A percentile compares a stretch with the other conserved stretches of the same genome.
Conservation (phyloP, 352 stramenopile genomes). For the Phytophthora sp. region DNA sequence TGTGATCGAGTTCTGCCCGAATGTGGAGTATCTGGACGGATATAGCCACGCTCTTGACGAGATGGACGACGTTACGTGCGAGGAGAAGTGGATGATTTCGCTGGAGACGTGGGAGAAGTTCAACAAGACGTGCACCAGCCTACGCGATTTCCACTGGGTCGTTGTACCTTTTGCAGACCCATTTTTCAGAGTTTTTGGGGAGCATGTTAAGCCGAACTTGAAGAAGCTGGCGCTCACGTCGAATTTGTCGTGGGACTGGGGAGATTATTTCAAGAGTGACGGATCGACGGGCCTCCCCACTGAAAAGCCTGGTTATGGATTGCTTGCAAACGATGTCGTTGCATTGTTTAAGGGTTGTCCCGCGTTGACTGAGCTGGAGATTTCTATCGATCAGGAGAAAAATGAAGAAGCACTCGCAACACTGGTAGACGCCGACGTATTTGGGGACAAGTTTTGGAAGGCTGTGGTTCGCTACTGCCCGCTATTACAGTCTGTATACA, state of each 20-base stretch:
- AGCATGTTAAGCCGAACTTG: slow-evolving; percentile 45
- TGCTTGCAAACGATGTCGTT: slow-evolving; percentile 36
- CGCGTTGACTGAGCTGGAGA: slow-evolving; percentile 37
- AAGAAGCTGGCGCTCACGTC: slow-evolving; percentile 39
- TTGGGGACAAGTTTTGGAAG: slow-evolving; percentile 46
- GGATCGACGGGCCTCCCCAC: neutral
- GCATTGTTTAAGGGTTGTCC: slow-evolving; percentile 44
- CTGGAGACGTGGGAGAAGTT: slow-evolving; percentile 43
- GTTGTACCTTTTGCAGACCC: slow-evolving; percentile 46
- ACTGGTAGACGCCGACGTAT: slow-evolving; percentile 39
- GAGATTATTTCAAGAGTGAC: slow-evolving; percentile 37
- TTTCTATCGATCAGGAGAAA: slow-evolving; percentile 47
- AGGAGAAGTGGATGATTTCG: slow-evolving; percentile 46
- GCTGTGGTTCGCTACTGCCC: slow-evolving; percentile 29
- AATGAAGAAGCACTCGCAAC: slow-evolving; percentile 23
- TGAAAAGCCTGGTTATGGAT: slow-evolving; percentile 30
- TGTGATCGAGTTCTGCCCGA: slow-evolving; percentile 42
- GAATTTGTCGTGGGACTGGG: slow-evolving; percentile 52
- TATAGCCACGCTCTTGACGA: slow-evolving; percentile 40
- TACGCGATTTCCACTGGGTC: slow-evolving; percentile 48
- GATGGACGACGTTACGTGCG: slow-evolving; percentile 35
- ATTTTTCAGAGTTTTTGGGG: slow-evolving; percentile 52
- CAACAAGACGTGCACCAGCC: slow-evolving; percentile 41
- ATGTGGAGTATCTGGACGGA: slow-evolving; percentile 44
- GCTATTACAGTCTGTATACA: slow-evolving; percentile 34